Base-by-base conservation (phyloP, 2,329 filamentous ascomycete species). In the Exophiala sp. region DNA sequence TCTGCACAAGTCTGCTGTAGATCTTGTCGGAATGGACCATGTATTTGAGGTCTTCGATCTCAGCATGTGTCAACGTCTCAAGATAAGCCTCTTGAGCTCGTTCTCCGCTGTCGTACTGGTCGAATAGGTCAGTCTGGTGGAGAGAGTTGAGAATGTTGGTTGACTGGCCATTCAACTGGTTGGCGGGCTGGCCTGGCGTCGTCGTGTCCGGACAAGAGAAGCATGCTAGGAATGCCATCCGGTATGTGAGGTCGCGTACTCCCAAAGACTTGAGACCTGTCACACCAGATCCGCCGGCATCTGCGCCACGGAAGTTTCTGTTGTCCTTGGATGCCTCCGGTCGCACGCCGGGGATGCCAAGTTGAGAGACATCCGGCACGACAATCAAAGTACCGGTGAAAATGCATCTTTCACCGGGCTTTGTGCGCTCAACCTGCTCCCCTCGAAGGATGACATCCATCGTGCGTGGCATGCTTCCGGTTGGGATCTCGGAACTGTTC, bases 1-100 rank as follows among this genome's bases (percentile, higher is more conserved):
- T 96, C 62, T 95, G 87, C 29, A 98, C 89, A 8, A 98, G 75
- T 21, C 90, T 82, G 61, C 87, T 84, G 72, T 96, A 98, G 60
- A 97, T 96, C 66, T 95, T 90, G 56, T 94, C 88, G 48, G 85
- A 88, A 69, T 97, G 91, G 21, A 98, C 93, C 83, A 98, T 93
- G 49, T 82, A 76, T 68, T 89, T 85, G 58, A 98, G 74, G 63
- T 98, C 91, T 34, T 95, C 84, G 50, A 98, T 94, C 67, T 98
- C 93, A 2, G 85, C 78, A 2, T 81, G 79, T 8, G 86, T 94
- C 67, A 97, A 83, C 0, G 88, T 94, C 8, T 86, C 82, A 39
- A 97, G 78, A 52, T 95, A 88, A 13, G 88, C 85, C 58, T 88
- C 82, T 64, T 97, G 93, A 1, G 88, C 88, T 62, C 89, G 82